phyloP scores from a whole-genome alignment of 2,329 filamentous ascomycete species.

The Dendrostoma leiphaemia region DNA sequence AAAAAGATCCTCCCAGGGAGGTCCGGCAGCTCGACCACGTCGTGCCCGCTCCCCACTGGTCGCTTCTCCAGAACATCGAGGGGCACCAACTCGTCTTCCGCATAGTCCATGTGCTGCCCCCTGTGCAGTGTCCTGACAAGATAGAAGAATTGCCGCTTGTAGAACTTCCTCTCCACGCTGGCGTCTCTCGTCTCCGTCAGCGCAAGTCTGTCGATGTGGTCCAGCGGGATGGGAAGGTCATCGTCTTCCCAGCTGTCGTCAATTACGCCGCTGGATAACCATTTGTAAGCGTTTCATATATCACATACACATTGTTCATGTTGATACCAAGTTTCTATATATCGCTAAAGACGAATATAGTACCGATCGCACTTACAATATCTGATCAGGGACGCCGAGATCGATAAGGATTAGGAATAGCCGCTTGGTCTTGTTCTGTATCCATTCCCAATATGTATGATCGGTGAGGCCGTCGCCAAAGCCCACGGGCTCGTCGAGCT shows the following conservation, averaged over 20 bases:
- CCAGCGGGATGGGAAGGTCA: constrained; percentile 67
- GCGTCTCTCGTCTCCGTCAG: constrained; percentile 60
- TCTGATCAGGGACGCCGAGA: constrained; percentile 68
- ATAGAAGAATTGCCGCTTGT: constrained; percentile 68
- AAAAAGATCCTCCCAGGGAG: constrained; percentile 55
- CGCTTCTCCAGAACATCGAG: constrained; percentile 64
- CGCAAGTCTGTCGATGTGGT: constrained; percentile 62
- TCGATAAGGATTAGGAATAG: constrained; percentile 72
- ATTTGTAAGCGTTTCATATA: too few relatives aligned
- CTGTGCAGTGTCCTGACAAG: constrained; percentile 62
- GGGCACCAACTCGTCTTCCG: constrained; percentile 66
- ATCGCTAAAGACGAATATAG: too few relatives aligned
- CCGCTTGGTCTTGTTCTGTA: constrained; percentile 64
- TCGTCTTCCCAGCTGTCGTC: constrained; percentile 77
- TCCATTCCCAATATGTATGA: constrained; percentile 78
- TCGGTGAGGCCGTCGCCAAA: constrained; percentile 70
- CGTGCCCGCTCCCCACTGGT: constrained; percentile 40
- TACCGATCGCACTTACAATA: too few relatives aligned
- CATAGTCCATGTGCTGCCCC: constrained; percentile 62
- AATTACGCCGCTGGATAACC: constrained; percentile 64
- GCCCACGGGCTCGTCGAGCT: constrained; percentile 59
- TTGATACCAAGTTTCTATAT: too few relatives aligned
- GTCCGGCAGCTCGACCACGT: constrained; percentile 64
- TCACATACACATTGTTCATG: too few relatives aligned
- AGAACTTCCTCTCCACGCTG: constrained; percentile 66